These are phyloP conservation scores for Globisporangium perplexum DNA, from an alignment of 352 stramenopile species.

Conservation along the genomic window DNA sequence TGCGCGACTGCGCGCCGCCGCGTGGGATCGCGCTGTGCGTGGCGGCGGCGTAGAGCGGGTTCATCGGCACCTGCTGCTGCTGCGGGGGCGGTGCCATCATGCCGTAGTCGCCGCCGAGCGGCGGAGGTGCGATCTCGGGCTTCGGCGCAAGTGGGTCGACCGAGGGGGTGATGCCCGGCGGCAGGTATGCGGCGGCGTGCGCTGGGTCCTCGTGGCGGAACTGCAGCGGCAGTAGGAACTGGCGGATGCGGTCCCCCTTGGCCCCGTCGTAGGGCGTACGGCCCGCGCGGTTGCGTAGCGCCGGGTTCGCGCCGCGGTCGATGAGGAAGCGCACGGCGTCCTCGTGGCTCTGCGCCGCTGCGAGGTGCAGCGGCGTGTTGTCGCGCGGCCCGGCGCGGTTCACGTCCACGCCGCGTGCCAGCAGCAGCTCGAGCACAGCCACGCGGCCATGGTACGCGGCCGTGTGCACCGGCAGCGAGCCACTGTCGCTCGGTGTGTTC, in stretches of 20 bases:
- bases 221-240: slow-evolving; percentile 83
- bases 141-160: slow-evolving; percentile 58
- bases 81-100: slow-evolving; percentile 13
- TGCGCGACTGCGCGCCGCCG: slow-evolving; percentile 30
- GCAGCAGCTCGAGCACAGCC: slow-evolving; percentile 64
- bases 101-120: slow-evolving; percentile 49
- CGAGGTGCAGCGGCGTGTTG: slow-evolving; percentile 64
- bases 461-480: slow-evolving; percentile 83
- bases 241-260: slow-evolving; percentile 79
- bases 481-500: slow-evolving; percentile 61
- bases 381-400: slow-evolving; percentile 57
- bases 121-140: slow-evolving; percentile 60
- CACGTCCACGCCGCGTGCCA: slow-evolving; percentile 64
- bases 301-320: slow-evolving; percentile 63
- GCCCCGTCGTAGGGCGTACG: slow-evolving; percentile 81
- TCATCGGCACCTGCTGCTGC: slow-evolving; percentile 18
- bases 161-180: slow-evolving; percentile 70
- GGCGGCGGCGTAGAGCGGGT: slow-evolving; percentile 65
- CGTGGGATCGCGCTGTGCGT: slow-evolving; percentile 81
- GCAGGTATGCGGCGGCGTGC: slow-evolving; percentile 50
- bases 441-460: slow-evolving; percentile 78
- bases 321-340: slow-evolving; percentile 75
- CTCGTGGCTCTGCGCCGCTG: slow-evolving; percentile 44
- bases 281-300: slow-evolving; percentile 69
- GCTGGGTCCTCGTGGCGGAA: slow-evolving; percentile 82